These are phyloP conservation scores for Lactarius pseudohatsudake DNA, from an alignment of 768 basidiomycete species.

Conservation along the genomic window DNA sequence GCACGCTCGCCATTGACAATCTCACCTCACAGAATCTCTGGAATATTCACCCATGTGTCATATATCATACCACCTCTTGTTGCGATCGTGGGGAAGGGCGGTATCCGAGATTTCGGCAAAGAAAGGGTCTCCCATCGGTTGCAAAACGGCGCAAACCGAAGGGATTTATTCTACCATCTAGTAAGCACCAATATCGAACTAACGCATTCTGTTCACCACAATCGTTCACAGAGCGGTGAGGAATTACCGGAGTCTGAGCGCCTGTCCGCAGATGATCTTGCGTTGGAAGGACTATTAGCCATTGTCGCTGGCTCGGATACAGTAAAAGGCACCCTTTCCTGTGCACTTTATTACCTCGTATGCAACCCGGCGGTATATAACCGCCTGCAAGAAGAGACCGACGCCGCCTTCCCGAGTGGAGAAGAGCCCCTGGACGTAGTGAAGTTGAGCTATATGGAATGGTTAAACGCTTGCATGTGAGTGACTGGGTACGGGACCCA, in stretches of 20 bases:
- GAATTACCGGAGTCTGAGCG: slow-evolving; percentile 16
- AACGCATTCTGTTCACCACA: background rate
- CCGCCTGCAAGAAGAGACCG: slow-evolving; percentile 22
- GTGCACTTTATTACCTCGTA: slow-evolving; percentile 40
- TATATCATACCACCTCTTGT: background rate
- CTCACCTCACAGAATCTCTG: slow-evolving; percentile 10
- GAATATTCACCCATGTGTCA: background rate
- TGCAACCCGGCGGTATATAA: slow-evolving; percentile 34
- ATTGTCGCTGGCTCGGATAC: slow-evolving; percentile 48
- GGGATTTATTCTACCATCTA: slow-evolving; percentile 43
- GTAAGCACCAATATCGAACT: slow-evolving; percentile 29
- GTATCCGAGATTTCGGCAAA: background rate
- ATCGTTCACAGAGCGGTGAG: slow-evolving; percentile 14
- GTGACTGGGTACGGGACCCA: background rate
- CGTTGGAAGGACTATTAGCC: slow-evolving; percentile 40
- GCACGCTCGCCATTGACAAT: too few relatives aligned
- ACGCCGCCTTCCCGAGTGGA: slow-evolving; percentile 14
- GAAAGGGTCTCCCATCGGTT: slow-evolving; percentile 12
- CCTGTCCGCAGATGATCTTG: slow-evolving; percentile 24
- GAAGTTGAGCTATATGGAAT: slow-evolving; percentile 21
- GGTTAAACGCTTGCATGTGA: slow-evolving; percentile 28
- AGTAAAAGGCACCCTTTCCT: slow-evolving; percentile 38
- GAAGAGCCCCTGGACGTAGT: slow-evolving; percentile 25
- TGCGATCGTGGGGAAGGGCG: background rate
- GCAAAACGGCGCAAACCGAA: slow-evolving; percentile 21